Percentiles rank a stretch among this genome's conserved stretches.
Conservation (phyloP, 345 rosid species). For the Clarkia xantiana region DNA sequence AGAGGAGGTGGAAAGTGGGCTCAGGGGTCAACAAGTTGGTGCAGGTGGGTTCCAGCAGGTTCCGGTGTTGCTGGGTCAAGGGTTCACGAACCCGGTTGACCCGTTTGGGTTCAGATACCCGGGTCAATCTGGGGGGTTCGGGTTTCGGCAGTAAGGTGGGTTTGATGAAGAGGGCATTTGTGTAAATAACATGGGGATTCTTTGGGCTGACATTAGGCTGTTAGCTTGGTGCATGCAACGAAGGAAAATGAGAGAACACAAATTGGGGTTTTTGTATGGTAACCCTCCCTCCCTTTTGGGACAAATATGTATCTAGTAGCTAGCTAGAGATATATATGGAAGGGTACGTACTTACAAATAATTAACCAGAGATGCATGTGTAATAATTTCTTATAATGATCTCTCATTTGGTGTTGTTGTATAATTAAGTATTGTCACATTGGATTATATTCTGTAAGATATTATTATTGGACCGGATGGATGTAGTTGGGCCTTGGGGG, state of each 20-base stretch:
- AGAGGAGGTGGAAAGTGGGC: slow-evolving; percentile 60
- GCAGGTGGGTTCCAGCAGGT: slow-evolving; percentile 14
- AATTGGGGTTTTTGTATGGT: neutral
- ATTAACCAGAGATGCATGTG: too few relatives aligned
- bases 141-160: slow-evolving; percentile 29
- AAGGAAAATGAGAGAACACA: neutral
- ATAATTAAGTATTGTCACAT: too few relatives aligned
- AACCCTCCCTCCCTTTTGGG: too few relatives aligned
- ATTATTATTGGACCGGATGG: too few relatives aligned
- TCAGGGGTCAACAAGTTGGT: slow-evolving; percentile 17
- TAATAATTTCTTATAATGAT: too few relatives aligned
- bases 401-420: too few relatives aligned
- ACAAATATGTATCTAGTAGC: too few relatives aligned
- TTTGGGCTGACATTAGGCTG: slow-evolving; percentile 20
- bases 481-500: too few relatives aligned
- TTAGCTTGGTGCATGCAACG: neutral
- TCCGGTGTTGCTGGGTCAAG: slow-evolving; percentile 25
- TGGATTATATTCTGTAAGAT: too few relatives aligned
- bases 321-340: too few relatives aligned
- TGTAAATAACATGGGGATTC: slow-evolving; percentile 29
- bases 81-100: slow-evolving; percentile 24
- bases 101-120: slow-evolving; percentile 38
- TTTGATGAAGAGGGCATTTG: slow-evolving; percentile 6
- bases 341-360: too few relatives aligned
- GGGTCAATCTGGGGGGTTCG: slow-evolving; percentile 34